Conservation (phyloP, 2,329 filamentous ascomycete genomes). For the Aspergillus sp. region DNA sequence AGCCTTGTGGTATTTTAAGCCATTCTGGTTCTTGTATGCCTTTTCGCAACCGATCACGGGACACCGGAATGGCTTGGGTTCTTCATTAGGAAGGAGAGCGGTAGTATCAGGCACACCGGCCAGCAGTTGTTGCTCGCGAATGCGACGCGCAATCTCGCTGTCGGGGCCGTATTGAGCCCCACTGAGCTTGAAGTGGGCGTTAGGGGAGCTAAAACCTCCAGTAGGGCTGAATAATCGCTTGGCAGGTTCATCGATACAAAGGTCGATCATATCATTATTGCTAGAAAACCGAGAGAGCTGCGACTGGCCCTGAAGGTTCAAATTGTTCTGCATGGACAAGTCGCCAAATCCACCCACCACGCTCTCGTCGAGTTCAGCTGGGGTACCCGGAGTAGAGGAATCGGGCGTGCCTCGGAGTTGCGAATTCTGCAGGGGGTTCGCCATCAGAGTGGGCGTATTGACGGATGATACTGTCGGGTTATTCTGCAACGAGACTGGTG, state of each 20-base stretch:
- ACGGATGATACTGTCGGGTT: slow-evolving; percentile 96
- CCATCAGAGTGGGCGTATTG: slow-evolving; percentile 84
- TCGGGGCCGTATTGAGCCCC: slow-evolving; percentile 68
- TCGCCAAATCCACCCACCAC: slow-evolving; percentile 57
- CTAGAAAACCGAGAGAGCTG: slow-evolving; percentile 37
- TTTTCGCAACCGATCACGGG: slow-evolving; percentile 98
- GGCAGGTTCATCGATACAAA: slow-evolving; percentile 82
- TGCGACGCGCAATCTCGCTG: slow-evolving; percentile 61
- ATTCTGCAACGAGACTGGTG: slow-evolving; percentile 75
- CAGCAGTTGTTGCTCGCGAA: slow-evolving; percentile 57
- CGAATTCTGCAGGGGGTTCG: slow-evolving; percentile 58
- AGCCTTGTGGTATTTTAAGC: slow-evolving; percentile 79
- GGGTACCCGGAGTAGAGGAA: slow-evolving; percentile 61
- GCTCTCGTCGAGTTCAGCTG: slow-evolving; percentile 66
- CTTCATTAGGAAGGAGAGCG: slow-evolving; percentile 57
- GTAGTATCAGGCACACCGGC: slow-evolving; percentile 46
- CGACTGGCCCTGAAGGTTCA: slow-evolving; percentile 30
- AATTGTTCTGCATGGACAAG: slow-evolving; percentile 45
- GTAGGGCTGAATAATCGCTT: slow-evolving; percentile 87
- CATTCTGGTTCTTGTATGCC: slow-evolving; percentile 99
- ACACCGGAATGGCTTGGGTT: slow-evolving; percentile 96
- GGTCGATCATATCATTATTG: slow-evolving; percentile 48
- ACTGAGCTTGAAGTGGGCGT: slow-evolving; percentile 66
- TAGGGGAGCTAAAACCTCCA: slow-evolving; percentile 58
- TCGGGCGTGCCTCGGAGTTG: slow-evolving; percentile 51